Conservation (phyloP, 495 filamentous ascomycete genomes). For the Aspergillus funiculosus region DNA sequence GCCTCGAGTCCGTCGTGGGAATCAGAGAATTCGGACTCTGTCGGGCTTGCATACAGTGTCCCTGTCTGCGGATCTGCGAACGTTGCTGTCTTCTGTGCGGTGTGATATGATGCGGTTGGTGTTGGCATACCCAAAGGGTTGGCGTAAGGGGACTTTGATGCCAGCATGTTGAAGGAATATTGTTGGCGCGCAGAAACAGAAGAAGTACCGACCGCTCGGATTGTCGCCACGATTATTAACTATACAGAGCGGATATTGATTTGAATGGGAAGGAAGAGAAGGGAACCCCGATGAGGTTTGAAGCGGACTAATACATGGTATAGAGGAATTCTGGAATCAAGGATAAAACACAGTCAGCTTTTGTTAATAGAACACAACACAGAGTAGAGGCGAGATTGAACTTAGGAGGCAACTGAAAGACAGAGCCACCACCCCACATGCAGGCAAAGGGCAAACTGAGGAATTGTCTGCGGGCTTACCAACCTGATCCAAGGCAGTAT, state of each 20-base stretch:
- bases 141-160: constrained; percentile 74
- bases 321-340: background rate
- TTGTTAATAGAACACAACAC: constrained; percentile 5
- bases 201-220: background rate
- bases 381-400: background rate
- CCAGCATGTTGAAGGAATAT: constrained; percentile 57
- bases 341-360: background rate
- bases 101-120: constrained; percentile 49
- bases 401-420: constrained; percentile 1
- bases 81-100: constrained; percentile 47
- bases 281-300: constrained; percentile 5
- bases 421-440: constrained; percentile 1
- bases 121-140: constrained; percentile 54
- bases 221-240: background rate
- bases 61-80: constrained; percentile 54
- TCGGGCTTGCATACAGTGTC: constrained; percentile 71
- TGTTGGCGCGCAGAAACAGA: background rate
- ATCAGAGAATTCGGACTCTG: constrained; percentile 94
- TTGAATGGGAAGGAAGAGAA: constrained; percentile 1
- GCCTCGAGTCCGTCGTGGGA: constrained; percentile 52
- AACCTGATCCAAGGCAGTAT: background rate
- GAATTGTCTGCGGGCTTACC: background rate
- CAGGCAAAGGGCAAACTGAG: no score
- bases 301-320: constrained; percentile 18
- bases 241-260: constrained; percentile 1